Evolutionary conservation across 352 stramenopile genomes (phyloP).

Genomic region (Globisporangium orthogonon): DNA sequence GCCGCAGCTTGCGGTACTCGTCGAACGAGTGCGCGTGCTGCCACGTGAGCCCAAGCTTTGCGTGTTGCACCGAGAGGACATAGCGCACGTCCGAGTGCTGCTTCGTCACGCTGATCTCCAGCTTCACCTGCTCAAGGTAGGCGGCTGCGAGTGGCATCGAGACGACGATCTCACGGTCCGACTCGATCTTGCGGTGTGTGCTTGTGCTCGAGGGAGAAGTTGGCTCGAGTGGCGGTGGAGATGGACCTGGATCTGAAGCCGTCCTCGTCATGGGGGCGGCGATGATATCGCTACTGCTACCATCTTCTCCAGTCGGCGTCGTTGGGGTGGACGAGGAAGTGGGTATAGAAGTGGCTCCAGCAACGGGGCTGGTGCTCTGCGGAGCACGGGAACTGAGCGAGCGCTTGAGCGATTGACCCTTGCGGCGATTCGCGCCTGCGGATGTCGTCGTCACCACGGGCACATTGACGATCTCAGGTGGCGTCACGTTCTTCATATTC

Average conservation of each 20-base stretch:
- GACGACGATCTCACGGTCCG: constrained; percentile 18
- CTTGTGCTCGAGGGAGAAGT: constrained; percentile 11
- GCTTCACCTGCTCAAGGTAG: constrained; percentile 43
- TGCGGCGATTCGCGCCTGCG: background rate
- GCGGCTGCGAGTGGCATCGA: constrained; percentile 34
- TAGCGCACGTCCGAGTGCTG: constrained; percentile 53
- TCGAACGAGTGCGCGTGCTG: constrained; percentile 51
- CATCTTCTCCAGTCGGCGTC: background rate
- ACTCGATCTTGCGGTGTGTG: constrained; percentile 16
- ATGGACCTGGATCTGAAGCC: background rate
- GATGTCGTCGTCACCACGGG: background rate
- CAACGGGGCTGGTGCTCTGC: background rate
- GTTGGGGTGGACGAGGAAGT: background rate
- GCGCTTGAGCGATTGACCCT: constrained; percentile 4
- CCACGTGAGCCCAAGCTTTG: constrained; percentile 32
- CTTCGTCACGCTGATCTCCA: constrained; percentile 41
- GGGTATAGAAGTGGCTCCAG: background rate
- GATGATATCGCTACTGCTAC: background rate
- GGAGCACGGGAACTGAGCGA: background rate
- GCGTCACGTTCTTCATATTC: constrained; percentile 1
- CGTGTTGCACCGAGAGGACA: constrained; percentile 42
- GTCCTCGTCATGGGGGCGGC: background rate
- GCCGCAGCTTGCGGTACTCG: constrained; percentile 67
- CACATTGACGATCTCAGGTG: constrained; percentile 4
- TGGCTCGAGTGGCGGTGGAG: background rate